phyloP scores from a whole-genome alignment of 495 filamentous ascomycete species.

The Penicillium crystallinum region DNA sequence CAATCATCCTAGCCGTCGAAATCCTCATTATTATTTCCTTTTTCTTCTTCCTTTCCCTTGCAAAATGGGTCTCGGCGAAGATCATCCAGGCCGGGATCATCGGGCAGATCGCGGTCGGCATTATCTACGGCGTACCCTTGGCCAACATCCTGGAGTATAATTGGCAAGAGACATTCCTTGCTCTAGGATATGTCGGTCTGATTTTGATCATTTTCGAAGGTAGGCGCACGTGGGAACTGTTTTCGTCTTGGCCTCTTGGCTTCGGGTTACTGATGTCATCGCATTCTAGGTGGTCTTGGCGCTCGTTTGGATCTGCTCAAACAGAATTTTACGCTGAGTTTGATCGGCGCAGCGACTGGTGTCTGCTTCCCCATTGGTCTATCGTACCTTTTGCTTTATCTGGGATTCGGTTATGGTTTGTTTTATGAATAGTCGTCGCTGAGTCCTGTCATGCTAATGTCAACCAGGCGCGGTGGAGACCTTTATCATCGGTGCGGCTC shows the following conservation, averaged over 20 bases:
- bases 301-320: slow-evolving; percentile 30
- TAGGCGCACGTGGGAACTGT: slow-evolving; percentile 2
- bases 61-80: slow-evolving; percentile 29
- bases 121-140: slow-evolving; percentile 31
- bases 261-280: slow-evolving; percentile 7
- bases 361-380: slow-evolving; percentile 32
- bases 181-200: slow-evolving; percentile 32
- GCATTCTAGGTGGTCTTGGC: slow-evolving; percentile 26
- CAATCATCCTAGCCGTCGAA: slow-evolving; percentile 19
- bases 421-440: background rate
- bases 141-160: slow-evolving; percentile 27
- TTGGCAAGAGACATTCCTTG: slow-evolving; percentile 31
- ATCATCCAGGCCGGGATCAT: slow-evolving; percentile 30
- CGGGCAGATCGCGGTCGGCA: slow-evolving; percentile 32
- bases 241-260: slow-evolving; percentile 1
- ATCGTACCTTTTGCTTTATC: slow-evolving; percentile 27
- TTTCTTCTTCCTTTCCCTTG: slow-evolving; percentile 31
- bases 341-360: slow-evolving; percentile 28
- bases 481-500: slow-evolving; percentile 30
- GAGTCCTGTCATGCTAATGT: background rate
- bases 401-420: slow-evolving; percentile 30
- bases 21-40: slow-evolving; percentile 32
- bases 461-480: slow-evolving; percentile 30
- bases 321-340: slow-evolving; percentile 28
- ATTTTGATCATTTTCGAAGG: slow-evolving; percentile 37